These are phyloP conservation scores for Hericium erinaceus DNA, from an alignment of 768 basidiomycete species.

Conservation along the genomic window DNA sequence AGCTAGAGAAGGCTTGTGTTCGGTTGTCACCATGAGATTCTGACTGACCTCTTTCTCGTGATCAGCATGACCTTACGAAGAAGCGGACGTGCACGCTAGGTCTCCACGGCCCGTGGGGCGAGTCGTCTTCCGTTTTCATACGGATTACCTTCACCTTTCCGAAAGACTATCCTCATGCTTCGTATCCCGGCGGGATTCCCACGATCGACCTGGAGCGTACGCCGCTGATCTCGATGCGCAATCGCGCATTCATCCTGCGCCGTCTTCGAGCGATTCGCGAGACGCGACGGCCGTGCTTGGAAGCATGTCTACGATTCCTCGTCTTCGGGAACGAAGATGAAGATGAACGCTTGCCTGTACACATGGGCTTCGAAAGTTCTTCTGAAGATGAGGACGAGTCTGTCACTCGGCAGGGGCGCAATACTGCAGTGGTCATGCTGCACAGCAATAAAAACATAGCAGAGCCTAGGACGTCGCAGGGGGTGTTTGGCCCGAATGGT, in stretches of 20 bases:
- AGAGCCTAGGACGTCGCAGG: slow-evolving; percentile 81
- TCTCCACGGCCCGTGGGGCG: slow-evolving; percentile 88
- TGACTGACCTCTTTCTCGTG: neutral
- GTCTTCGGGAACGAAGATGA: slow-evolving; percentile 60
- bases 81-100: slow-evolving; percentile 79
- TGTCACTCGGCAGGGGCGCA: slow-evolving; percentile 31
- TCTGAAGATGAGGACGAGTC: slow-evolving; percentile 51
- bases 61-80: slow-evolving; percentile 57
- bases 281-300: slow-evolving; percentile 72
- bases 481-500: slow-evolving; percentile 87
- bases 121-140: slow-evolving; percentile 72
- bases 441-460: slow-evolving; percentile 69
- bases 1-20: slow-evolving; percentile 67
- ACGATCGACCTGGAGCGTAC: slow-evolving; percentile 77
- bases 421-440: slow-evolving; percentile 43
- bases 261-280: slow-evolving; percentile 67
- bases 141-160: slow-evolving; percentile 89
- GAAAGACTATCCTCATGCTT: slow-evolving; percentile 60
- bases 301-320: slow-evolving; percentile 74
- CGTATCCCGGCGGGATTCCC: slow-evolving; percentile 57
- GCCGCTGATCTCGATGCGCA: slow-evolving; percentile 68
- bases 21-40: neutral
- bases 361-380: slow-evolving; percentile 51
- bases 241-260: slow-evolving; percentile 70
- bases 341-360: slow-evolving; percentile 27